Percentiles rank a stretch among this genome's conserved stretches.
Conservation (phyloP, 179 eudicot genomes). For the Heliamphora pulchella region DNA sequence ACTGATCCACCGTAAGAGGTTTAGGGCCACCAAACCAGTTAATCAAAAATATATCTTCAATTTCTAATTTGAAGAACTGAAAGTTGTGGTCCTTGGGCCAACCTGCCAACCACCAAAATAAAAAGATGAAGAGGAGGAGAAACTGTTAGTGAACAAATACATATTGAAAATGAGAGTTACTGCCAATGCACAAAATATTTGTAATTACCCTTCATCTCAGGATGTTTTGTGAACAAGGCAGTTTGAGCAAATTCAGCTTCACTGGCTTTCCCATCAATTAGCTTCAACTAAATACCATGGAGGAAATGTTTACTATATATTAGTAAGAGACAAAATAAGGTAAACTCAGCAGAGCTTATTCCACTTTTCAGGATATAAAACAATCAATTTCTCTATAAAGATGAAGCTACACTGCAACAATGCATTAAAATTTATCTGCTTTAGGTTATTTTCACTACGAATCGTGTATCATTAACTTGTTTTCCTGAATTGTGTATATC, state of each 20-base stretch:
- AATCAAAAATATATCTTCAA: constrained; percentile 62
- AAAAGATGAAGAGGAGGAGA: neutral
- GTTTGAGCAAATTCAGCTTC: constrained; percentile 58
- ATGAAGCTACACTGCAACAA: neutral
- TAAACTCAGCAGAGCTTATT: neutral
- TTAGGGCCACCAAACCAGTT: constrained; percentile 92
- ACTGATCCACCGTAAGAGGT: constrained; percentile 77
- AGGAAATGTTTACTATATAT: neutral
- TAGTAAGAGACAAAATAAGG: neutral
- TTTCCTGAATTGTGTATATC: too few species aligned
- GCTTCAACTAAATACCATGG: constrained; percentile 42
- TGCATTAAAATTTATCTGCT: neutral
- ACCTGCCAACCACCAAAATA: constrained; percentile 32
- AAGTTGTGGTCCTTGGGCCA: constrained; percentile 83
- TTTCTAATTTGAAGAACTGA: constrained; percentile 63
- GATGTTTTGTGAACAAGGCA: constrained; percentile 72
- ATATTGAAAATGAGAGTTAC: neutral
- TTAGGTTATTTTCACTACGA: neutral
- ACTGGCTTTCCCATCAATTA: constrained; percentile 34
- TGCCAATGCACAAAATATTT: neutral
- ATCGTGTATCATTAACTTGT: too few species aligned
- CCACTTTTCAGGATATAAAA: neutral
- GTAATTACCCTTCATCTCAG: constrained; percentile 68
- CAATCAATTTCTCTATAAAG: neutral
- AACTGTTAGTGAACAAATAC: neutral